Conservation (phyloP, 2,329 filamentous ascomycete genomes). For the Alternaria brassicicola region DNA sequence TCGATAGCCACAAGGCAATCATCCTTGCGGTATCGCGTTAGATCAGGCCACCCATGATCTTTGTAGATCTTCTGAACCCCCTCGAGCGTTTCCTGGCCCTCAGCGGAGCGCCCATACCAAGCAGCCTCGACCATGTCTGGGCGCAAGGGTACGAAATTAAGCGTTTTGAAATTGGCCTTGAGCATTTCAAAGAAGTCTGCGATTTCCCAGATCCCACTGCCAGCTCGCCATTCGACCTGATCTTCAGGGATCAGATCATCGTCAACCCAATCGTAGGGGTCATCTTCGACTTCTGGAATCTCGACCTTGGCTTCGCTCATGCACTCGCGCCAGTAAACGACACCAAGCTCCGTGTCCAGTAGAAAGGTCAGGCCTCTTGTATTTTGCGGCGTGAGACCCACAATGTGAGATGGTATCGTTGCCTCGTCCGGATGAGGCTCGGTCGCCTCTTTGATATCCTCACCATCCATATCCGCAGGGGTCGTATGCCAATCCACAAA, state of each 20-base stretch:
- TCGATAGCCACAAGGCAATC: conserved; percentile 3
- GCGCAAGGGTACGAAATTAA: conserved; percentile 16
- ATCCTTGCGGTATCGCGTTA: conserved; percentile 6
- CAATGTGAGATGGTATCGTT: conserved; percentile 13
- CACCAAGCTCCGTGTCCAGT: conserved; percentile 16
- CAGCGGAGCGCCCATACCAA: background rate
- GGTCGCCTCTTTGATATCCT: background rate
- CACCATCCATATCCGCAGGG: background rate
- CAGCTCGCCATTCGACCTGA: conserved; percentile 15
- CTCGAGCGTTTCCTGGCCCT: background rate
- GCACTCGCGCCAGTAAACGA: conserved; percentile 16
- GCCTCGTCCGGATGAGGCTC: conserved; percentile 1
- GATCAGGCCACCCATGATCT: conserved; percentile 17
- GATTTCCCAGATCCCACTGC: conserved; percentile 13
- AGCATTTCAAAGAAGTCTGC: conserved; percentile 19
- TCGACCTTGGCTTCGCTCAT: background rate
- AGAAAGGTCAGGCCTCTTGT: conserved; percentile 6
- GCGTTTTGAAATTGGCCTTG: conserved; percentile 10
- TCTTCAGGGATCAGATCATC: background rate
- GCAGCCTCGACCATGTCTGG: background rate
- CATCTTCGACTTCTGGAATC: background rate
- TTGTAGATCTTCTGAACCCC: conserved; percentile 14
- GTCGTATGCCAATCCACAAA: conserved; percentile 6
- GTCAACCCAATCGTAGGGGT: conserved; percentile 3
- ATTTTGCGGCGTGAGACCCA: background rate